phyloP scores from a whole-genome alignment of 1,139 yeast species.

The Pichia sp. region DNA sequence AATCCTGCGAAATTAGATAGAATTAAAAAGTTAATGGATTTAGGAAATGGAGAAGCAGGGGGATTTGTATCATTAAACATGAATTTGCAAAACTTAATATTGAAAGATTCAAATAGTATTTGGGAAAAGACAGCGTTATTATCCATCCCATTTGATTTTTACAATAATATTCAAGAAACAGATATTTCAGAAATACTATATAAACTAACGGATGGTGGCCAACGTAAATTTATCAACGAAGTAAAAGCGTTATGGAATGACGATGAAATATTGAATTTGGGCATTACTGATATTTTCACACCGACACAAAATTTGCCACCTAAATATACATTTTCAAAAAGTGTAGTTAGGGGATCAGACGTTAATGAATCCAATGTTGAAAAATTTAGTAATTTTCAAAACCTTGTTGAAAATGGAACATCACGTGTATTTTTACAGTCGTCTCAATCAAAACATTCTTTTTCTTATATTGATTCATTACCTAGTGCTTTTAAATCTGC shows the following conservation, averaged over 20 bases:
- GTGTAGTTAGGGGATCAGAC: background rate
- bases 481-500: constrained; percentile 20
- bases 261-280: constrained; percentile 2
- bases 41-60: constrained; percentile 4
- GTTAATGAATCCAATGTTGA: background rate
- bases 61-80: constrained; percentile 9
- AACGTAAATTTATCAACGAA: constrained; percentile 10
- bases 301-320: constrained; percentile 16
- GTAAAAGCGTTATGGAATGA: constrained; percentile 2
- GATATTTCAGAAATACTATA: constrained; percentile 7
- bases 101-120: constrained; percentile 20
- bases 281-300: constrained; percentile 7
- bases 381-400: constrained; percentile 1
- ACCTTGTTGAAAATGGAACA: constrained; percentile 5
- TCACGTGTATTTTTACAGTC: constrained; percentile 1
- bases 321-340: constrained; percentile 7
- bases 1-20: constrained; percentile 9
- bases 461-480: constrained; percentile 31
- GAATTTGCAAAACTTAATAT: no score
- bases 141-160: constrained; percentile 30
- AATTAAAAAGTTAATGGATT: constrained; percentile 6
- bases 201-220: constrained; percentile 13
- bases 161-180: constrained; percentile 17
- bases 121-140: constrained; percentile 41
- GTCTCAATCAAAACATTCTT: background rate